phyloP scores from a whole-genome alignment of 805 yeast genomes.

The Wickerhamomyces bovis region DNA sequence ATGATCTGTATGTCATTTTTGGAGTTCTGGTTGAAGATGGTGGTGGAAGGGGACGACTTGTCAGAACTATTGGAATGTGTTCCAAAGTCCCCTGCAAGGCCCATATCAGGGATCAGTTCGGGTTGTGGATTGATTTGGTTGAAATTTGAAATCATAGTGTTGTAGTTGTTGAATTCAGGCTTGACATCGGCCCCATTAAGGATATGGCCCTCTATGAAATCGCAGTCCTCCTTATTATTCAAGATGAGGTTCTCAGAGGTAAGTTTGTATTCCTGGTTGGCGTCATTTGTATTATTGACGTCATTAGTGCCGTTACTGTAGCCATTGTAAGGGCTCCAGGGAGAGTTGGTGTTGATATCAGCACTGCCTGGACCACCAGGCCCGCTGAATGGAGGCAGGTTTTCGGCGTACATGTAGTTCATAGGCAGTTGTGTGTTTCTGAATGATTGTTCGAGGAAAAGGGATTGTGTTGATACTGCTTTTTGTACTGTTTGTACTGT shows the following conservation, averaged over 20 bases:
- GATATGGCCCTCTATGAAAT: constrained; percentile 13
- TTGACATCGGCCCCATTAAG: not conserved
- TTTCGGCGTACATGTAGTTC: not conserved
- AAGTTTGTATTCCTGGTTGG: not conserved
- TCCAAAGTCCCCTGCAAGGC: not conserved
- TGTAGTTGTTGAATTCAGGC: not conserved
- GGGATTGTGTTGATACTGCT: too few species aligned
- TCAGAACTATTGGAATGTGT: constrained; percentile 11
- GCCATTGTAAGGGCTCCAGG: not conserved
- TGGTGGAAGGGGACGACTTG: constrained; percentile 16
- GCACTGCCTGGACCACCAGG: not conserved
- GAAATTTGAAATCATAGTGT: not conserved
- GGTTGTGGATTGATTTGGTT: not conserved
- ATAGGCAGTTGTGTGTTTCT: not conserved
- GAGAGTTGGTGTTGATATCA: not conserved
- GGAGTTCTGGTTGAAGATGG: constrained; percentile 7
- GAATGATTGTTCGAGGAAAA: too few species aligned
- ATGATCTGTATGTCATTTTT: constrained; percentile 6
- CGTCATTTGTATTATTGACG: too few species aligned
- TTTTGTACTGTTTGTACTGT: too few species aligned
- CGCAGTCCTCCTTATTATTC: constrained; percentile 17
- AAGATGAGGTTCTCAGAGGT: not conserved
- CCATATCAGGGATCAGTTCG: not conserved
- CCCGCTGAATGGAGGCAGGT: not conserved
- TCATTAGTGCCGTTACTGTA: too few species aligned